phyloP scores from a whole-genome alignment of 768 basidiomycete species.

The Amanita fuliginea region DNA sequence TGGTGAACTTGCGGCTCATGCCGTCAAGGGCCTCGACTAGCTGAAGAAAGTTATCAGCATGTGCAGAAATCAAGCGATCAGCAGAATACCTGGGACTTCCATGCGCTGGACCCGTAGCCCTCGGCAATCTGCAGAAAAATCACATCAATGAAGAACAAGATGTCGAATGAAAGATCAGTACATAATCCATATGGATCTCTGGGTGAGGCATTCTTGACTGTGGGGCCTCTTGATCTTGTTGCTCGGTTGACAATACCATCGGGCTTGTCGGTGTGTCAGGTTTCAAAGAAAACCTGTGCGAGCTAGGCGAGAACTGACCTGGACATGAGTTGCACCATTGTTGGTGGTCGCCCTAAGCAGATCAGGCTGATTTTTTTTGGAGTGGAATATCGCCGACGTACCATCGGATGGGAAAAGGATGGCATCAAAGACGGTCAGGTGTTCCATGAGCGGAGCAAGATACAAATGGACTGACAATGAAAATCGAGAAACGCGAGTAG shows the following conservation, averaged over 20 bases:
- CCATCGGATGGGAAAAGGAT: constrained; percentile 73
- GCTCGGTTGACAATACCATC: constrained; percentile 31
- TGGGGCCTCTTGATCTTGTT: constrained; percentile 32
- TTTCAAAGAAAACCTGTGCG: neutral
- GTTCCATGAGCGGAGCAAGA: constrained; percentile 38
- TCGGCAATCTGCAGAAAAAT: constrained; percentile 47
- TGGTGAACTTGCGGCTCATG: constrained; percentile 69
- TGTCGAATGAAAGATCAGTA: constrained; percentile 14
- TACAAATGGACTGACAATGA: neutral
- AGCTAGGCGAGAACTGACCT: constrained; percentile 29
- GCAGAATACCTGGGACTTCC: constrained; percentile 54
- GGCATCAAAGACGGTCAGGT: constrained; percentile 52
- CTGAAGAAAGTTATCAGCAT: constrained; percentile 22
- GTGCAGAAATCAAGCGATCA: constrained; percentile 1
- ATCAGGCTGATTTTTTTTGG: constrained; percentile 1
- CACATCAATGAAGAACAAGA: constrained; percentile 1
- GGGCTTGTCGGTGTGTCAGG: constrained; percentile 20
- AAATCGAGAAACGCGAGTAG: neutral
- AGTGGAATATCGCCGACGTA: constrained; percentile 9
- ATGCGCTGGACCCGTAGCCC: constrained; percentile 51
- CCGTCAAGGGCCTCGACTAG: constrained; percentile 66
- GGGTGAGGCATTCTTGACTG: constrained; percentile 68
- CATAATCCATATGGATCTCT: constrained; percentile 78
- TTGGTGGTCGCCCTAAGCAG: constrained; percentile 50
- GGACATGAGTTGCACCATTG: constrained; percentile 64